Evolutionary conservation across 192 early-diverging fungal species (phyloP).

Genomic region (Linnemannia schmuckeri): DNA sequence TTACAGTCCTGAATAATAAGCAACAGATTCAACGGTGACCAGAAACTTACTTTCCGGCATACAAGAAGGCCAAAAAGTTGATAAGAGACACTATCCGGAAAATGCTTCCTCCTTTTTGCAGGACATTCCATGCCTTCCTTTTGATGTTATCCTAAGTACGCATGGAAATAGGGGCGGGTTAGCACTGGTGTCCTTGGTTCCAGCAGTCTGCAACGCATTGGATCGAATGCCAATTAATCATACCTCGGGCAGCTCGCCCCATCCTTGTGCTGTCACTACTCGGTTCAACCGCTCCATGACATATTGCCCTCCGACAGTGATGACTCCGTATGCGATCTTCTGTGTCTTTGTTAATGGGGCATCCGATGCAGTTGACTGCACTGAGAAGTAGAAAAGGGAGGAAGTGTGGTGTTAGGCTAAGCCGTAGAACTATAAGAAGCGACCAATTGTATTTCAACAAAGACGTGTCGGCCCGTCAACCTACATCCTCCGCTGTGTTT

Average conservation of each 20-base stretch:
- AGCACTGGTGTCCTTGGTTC: background rate
- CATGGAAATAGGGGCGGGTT: background rate
- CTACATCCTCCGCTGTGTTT: slow-evolving; percentile 69
- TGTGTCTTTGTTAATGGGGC: slow-evolving; percentile 70
- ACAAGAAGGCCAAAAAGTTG: slow-evolving; percentile 90
- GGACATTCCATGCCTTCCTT: slow-evolving; percentile 66
- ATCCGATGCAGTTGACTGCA: slow-evolving; percentile 71
- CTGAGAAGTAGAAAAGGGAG: slow-evolving; percentile 32
- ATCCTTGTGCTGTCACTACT: slow-evolving; percentile 73
- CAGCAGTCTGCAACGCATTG: too few relatives aligned
- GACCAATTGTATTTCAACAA: background rate
- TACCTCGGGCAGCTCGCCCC: slow-evolving; percentile 77
- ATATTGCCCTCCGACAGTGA: slow-evolving; percentile 83
- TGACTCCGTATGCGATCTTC: slow-evolving; percentile 68
- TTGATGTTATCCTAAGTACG: slow-evolving; percentile 57
- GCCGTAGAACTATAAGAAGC: background rate
- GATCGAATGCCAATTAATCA: background rate
- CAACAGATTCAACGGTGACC: too few relatives aligned
- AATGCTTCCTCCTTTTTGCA: slow-evolving; percentile 73
- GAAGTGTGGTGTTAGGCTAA: background rate
- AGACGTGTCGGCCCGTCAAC: slow-evolving; percentile 6
- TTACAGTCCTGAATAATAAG: background rate
- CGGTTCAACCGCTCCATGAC: slow-evolving; percentile 72
- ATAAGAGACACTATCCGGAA: slow-evolving; percentile 72
- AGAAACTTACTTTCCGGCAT: slow-evolving; percentile 78